A percentile compares a stretch with the other conserved stretches of the same genome.
Evolutionary conservation across 345 rosid genomes (phyloP).

Genomic region (Microthlaspi erraticum): DNA sequence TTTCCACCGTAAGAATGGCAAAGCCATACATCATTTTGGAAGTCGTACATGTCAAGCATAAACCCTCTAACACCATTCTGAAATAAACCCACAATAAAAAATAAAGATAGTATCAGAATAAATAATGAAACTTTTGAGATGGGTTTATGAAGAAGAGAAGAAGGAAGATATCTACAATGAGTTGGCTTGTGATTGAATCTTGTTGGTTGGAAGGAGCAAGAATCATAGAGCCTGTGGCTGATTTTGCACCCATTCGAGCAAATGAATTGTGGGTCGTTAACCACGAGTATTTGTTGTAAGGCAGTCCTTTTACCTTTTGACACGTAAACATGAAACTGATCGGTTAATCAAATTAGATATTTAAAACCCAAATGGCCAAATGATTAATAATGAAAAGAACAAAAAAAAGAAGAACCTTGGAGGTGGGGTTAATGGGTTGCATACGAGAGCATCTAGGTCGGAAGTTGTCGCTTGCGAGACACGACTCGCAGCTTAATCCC

Average conservation of each 20-base stretch:
- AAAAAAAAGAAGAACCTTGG: constrained; percentile 48
- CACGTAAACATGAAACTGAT: not conserved
- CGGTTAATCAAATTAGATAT: not conserved
- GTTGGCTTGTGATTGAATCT: constrained; percentile 79
- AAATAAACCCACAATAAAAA: constrained; percentile 27
- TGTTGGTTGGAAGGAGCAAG: constrained; percentile 81
- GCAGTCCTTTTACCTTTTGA: constrained; percentile 59
- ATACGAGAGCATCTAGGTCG: constrained; percentile 76
- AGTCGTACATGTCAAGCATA: constrained; percentile 94
- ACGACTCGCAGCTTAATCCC: constrained; percentile 75
- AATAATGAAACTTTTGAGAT: constrained; percentile 2
- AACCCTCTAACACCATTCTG: constrained; percentile 94
- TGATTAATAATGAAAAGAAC: not conserved
- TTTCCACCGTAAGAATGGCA: constrained; percentile 78
- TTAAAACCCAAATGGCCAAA: not conserved
- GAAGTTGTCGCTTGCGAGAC: constrained; percentile 63
- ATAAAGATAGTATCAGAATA: constrained; percentile 10
- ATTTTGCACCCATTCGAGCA: constrained; percentile 56
- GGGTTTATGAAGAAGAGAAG: not conserved
- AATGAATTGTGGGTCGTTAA: constrained; percentile 91
- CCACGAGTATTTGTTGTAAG: constrained; percentile 92
- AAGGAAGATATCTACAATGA: constrained; percentile 53
- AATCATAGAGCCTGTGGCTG: constrained; percentile 61
- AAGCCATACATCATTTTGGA: constrained; percentile 75
- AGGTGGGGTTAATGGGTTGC: constrained; percentile 64